Base-by-base conservation (phyloP, 2,329 filamentous ascomycete species). In the Nannizziopsis arthrosporioides region DNA sequence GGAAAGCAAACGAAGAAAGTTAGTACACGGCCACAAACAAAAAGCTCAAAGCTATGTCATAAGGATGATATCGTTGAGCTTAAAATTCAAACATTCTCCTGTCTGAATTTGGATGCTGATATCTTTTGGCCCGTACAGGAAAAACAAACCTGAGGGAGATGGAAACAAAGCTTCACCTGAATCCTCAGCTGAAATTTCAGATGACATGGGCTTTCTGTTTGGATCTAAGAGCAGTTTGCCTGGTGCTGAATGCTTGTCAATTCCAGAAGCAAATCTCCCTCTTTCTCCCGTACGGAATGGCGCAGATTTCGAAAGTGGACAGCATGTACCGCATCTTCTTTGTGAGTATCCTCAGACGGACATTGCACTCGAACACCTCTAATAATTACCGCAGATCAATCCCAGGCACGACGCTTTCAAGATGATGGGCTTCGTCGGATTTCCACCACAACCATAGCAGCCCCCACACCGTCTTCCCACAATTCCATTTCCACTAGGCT, bases 311-410 rank as follows among this genome's bases (percentile, higher is more conserved):
- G 72, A 76, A 42, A 66, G 67, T 40, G 69, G 73, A 15, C 72
- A 76, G 55, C 78, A 81, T 67, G 76, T 79, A 55, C 78, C 78
- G 45, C 78, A 82, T 63, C 70, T 80, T 27, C 68, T 81, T 50
- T 82, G 78, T 82, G 62, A 63, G 76, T 75, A 48, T 44, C 32
- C n/a, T 15, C 17, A 19, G 5, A 11, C 10, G 12, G 5, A 19
- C 15, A 36, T 10, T 39, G 14, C 17, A 9, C 31, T 7, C 17
- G 15, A 35, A 38, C 17, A 15, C 3, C 11, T 1, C 41, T 40
- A 40, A 43, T 49, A 9, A 14, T 6, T 18, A 27, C 4, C 51
- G 38, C 48, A 76, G 66, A 77, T 63, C 68, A 73, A 65, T 67
- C 63, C 15, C 70, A 73, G 55, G 64, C 65, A 38, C 67, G 63